Conservation (phyloP, 192 early-diverging fungal genomes). For the Obelidium mucronatum region DNA sequence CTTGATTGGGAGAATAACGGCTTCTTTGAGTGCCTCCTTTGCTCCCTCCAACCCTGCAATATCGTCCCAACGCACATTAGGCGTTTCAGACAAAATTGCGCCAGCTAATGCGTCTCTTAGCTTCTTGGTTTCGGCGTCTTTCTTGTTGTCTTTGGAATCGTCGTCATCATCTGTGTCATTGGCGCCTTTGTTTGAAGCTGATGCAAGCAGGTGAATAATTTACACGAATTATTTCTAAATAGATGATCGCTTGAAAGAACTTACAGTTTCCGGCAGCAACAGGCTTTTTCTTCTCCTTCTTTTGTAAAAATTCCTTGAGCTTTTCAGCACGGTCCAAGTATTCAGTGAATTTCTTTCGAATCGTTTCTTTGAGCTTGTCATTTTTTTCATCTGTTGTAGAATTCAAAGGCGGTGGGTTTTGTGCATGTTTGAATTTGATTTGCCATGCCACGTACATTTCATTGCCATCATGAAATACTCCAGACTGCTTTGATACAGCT, state of each 20-base stretch:
- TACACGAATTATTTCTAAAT: neutral
- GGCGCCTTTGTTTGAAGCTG: conserved; percentile 40
- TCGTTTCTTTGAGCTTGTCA: conserved; percentile 80
- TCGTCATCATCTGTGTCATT: conserved; percentile 57
- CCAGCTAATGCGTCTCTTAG: conserved; percentile 63
- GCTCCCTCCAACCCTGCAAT: conserved; percentile 95
- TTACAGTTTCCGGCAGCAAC: conserved; percentile 62
- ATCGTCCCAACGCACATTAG: conserved; percentile 97
- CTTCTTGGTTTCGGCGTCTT: conserved; percentile 85
- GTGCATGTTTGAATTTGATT: neutral
- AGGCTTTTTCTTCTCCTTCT: conserved; percentile 72
- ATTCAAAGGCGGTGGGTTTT: neutral
- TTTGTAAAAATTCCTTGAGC: conserved; percentile 85
- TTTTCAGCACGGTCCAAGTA: conserved; percentile 94
- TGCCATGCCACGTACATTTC: conserved; percentile 74
- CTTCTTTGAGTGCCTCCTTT: conserved; percentile 97
- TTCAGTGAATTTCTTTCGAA: conserved; percentile 90
- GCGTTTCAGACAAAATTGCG: conserved; percentile 94
- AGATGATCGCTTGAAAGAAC: neutral
- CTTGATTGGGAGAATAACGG: conserved; percentile 97
- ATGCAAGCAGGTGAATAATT: neutral
- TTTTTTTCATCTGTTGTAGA: conserved; percentile 87
- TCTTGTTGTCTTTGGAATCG: conserved; percentile 60
- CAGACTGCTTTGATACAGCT: conserved; percentile 85
- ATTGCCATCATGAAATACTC: conserved; percentile 95